Percentiles rank a stretch among this genome's conserved stretches.
Evolutionary conservation across 257 asterid species (phyloP).

Genomic region (Solanum clarkiae): DNA sequence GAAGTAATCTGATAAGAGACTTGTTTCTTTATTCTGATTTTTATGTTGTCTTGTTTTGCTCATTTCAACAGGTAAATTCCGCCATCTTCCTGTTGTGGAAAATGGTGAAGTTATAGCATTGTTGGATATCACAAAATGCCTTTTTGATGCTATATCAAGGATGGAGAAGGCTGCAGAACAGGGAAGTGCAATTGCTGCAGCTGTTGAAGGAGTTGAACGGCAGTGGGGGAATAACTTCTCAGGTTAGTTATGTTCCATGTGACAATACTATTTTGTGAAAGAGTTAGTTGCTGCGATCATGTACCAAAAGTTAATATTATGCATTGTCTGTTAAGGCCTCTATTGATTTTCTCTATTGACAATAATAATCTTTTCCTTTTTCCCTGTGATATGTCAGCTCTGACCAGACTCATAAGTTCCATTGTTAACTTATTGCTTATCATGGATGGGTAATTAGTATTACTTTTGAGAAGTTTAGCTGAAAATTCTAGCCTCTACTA

Average conservation of each 20-base stretch:
- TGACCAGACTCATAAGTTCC: not conserved
- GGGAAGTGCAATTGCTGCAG: slow-evolving; percentile 95
- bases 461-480: not conserved
- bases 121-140: slow-evolving; percentile 89
- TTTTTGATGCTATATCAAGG: slow-evolving; percentile 93
- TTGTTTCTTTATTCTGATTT: not conserved
- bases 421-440: not conserved
- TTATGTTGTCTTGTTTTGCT: not conserved
- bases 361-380: not conserved
- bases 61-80: slow-evolving; percentile 59
- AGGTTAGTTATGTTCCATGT: slow-evolving; percentile 35
- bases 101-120: slow-evolving; percentile 94
- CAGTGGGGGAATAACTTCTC: slow-evolving; percentile 75
- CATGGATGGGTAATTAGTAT: not conserved
- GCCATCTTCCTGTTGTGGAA: slow-evolving; percentile 99
- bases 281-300: not conserved
- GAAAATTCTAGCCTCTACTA: not conserved
- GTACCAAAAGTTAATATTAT: not conserved
- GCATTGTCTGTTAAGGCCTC: not conserved
- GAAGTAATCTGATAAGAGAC: not conserved
- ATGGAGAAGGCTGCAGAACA: slow-evolving; percentile 98
- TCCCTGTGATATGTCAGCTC: not conserved
- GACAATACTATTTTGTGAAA: not conserved
- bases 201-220: slow-evolving; percentile 97
- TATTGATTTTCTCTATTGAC: not conserved